phyloP scores from a whole-genome alignment of 352 stramenopile species.

The Peronospora farinosa region DNA sequence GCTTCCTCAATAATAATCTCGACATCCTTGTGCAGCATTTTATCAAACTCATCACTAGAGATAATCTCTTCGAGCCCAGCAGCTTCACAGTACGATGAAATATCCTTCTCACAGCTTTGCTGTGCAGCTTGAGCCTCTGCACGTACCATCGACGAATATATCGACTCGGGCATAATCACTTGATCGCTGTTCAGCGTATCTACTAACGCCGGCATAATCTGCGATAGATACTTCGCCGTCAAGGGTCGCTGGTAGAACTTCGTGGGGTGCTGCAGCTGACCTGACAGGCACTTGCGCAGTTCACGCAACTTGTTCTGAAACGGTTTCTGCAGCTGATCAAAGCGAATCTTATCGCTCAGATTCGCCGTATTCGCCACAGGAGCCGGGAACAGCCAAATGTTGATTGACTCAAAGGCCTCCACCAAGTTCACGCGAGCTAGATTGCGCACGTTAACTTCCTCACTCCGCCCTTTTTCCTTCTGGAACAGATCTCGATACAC shows the following conservation, averaged over 20 bases:
- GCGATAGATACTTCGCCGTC: slow-evolving; percentile 58
- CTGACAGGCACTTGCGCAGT: slow-evolving; percentile 61
- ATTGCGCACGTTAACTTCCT: slow-evolving; percentile 79
- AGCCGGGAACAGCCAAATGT: slow-evolving; percentile 80
- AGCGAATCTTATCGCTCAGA: slow-evolving; percentile 76
- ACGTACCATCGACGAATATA: slow-evolving; percentile 83
- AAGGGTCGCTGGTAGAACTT: slow-evolving; percentile 68
- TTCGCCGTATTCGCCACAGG: slow-evolving; percentile 75
- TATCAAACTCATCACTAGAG: slow-evolving; percentile 49
- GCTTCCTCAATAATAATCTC: slow-evolving; percentile 53
- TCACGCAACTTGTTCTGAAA: slow-evolving; percentile 78
- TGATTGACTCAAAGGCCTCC: slow-evolving; percentile 82
- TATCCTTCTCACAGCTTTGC: slow-evolving; percentile 53
- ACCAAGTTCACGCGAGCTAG: slow-evolving; percentile 64
- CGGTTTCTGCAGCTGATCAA: slow-evolving; percentile 69
- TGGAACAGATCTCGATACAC: slow-evolving; percentile 77
- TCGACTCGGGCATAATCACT: slow-evolving; percentile 86
- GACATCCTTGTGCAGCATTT: slow-evolving; percentile 46
- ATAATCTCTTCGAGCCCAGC: slow-evolving; percentile 53
- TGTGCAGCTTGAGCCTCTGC: slow-evolving; percentile 62
- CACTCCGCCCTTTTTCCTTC: slow-evolving; percentile 73
- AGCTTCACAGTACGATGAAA: slow-evolving; percentile 62
- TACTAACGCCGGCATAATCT: slow-evolving; percentile 72
- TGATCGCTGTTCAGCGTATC: slow-evolving; percentile 83
- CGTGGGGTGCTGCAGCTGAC: slow-evolving; percentile 68